Base-by-base conservation (phyloP, 306 rosid genomes). In the Pterocarpus macrocarpus region DNA sequence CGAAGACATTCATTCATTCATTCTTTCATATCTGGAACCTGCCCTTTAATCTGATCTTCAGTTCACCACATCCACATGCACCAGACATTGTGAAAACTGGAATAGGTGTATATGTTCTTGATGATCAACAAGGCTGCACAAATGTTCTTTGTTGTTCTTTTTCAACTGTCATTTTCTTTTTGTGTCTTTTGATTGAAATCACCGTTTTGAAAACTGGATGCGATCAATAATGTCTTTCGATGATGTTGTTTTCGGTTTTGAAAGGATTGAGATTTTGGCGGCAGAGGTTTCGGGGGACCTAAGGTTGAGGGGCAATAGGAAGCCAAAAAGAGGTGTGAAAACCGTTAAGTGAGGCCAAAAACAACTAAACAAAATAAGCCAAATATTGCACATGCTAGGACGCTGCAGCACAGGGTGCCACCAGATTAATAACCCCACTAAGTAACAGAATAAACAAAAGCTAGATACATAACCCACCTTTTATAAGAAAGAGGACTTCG, bases 241-340 rank as follows among this genome's bases (percentile, higher is more conserved):
- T 6, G 75, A 10, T 61, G 30, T 39, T 84, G 76, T 71, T 65
- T 76, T 81, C 55, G 53, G 90, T 85, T 89, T 81, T 41, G 68
- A 76, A 79, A 88, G 80, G 75, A 5, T 82, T 43, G 93, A 94
- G 97, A 91, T 47, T 80, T 85, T 88, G 92, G 92, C 72, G 94
- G 88, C 97, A 86, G 81, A 71, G 78, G 7, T 85, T 90, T 92
- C 98, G 98, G 97, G 68, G 80, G 65, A 82, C 65, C 68, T 67
- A 80, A 65, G 85, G 90, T 81, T 74, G 57, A 56, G 82, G 83
- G 87, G 72, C 8, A 74, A 80, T 22, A 81, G 85, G 49, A 79
- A 76, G 74, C 32, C 64, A 62, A 69, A 35, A 69, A 43, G 77
- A 77, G 82, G 75, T 53, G 43, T 59, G 53, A 83, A 83, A 85